Conservation (phyloP, 768 basidiomycete genomes). For the Boletus reticulatus region DNA sequence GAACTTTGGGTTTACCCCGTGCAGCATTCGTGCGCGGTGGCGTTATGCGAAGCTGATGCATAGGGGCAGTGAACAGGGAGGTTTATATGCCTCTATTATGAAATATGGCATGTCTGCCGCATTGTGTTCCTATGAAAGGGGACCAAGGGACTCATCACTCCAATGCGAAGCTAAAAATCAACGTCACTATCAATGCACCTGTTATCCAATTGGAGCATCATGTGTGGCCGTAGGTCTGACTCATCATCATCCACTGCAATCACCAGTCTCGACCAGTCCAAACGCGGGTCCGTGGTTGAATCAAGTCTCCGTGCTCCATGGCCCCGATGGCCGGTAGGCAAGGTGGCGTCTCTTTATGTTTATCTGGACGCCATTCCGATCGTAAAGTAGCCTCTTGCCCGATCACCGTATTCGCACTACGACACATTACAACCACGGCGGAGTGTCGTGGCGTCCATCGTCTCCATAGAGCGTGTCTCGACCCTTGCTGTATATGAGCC, state of each 20-base stretch:
- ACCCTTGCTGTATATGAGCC: slow-evolving; percentile 27
- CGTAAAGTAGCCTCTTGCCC: slow-evolving; percentile 4
- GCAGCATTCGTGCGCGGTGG: slow-evolving; percentile 4
- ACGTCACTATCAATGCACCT: slow-evolving; percentile 17
- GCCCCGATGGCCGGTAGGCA: neutral
- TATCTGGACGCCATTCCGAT: slow-evolving; percentile 10
- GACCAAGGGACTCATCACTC: slow-evolving; percentile 11
- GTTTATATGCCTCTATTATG: slow-evolving; percentile 7
- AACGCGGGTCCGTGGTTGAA: neutral
- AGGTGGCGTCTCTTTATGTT: neutral
- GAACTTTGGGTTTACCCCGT: slow-evolving; percentile 1
- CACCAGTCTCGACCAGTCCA: neutral
- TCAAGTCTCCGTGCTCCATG: neutral
- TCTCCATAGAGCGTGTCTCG: slow-evolving; percentile 25
- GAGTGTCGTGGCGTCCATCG: slow-evolving; percentile 18
- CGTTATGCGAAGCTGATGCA: slow-evolving; percentile 9
- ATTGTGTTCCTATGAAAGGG: slow-evolving; percentile 19
- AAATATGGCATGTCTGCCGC: slow-evolving; percentile 21
- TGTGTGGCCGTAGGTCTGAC: neutral
- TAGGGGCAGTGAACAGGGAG: slow-evolving; percentile 7
- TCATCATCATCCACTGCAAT: neutral
- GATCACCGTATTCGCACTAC: slow-evolving; percentile 6
- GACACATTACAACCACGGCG: slow-evolving; percentile 19
- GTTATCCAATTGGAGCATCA: neutral
- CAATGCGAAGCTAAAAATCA: slow-evolving; percentile 14